Conservation (phyloP, 768 basidiomycete genomes). For the Coprinopsis marcescibilis region DNA sequence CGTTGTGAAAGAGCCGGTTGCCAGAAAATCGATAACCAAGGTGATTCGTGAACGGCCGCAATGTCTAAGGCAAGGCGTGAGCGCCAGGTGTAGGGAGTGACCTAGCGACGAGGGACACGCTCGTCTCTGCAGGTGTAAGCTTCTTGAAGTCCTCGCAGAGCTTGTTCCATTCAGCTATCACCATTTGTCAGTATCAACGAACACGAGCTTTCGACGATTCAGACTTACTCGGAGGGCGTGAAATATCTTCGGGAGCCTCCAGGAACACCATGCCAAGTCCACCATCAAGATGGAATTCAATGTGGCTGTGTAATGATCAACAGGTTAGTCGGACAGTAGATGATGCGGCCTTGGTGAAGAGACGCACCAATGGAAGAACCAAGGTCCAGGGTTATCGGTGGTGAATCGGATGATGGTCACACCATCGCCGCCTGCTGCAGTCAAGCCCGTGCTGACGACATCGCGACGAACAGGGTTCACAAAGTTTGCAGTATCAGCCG, state of each 20-base stretch:
- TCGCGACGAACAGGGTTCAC: conserved; percentile 52
- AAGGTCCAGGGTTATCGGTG: conserved; percentile 66
- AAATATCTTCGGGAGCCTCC: conserved; percentile 18
- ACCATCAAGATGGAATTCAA: not conserved
- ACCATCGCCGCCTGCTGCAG: conserved; percentile 24
- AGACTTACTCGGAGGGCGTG: conserved; percentile 8
- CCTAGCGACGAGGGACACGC: too few relatives aligned
- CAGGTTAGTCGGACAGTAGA: not conserved
- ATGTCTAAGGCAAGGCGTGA: too few relatives aligned
- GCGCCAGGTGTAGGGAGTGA: too few relatives aligned
- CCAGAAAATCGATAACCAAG: too few relatives aligned
- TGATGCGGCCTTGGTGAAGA: not conserved
- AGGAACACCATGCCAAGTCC: conserved; percentile 30
- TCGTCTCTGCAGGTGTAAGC: too few relatives aligned
- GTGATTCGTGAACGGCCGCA: too few relatives aligned
- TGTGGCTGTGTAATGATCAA: conserved; percentile 1
- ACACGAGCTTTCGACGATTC: conserved; percentile 4
- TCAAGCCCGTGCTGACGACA: conserved; percentile 46
- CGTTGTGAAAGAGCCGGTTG: too few relatives aligned
- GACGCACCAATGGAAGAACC: conserved; percentile 39
- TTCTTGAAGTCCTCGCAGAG: too few relatives aligned
- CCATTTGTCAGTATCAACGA: not conserved
- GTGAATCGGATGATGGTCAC: conserved; percentile 57
- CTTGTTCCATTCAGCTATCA: not conserved
- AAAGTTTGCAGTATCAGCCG: conserved; percentile 35